Conservation (phyloP, 495 filamentous ascomycete species). For the Staphylotrichum longicolle region DNA sequence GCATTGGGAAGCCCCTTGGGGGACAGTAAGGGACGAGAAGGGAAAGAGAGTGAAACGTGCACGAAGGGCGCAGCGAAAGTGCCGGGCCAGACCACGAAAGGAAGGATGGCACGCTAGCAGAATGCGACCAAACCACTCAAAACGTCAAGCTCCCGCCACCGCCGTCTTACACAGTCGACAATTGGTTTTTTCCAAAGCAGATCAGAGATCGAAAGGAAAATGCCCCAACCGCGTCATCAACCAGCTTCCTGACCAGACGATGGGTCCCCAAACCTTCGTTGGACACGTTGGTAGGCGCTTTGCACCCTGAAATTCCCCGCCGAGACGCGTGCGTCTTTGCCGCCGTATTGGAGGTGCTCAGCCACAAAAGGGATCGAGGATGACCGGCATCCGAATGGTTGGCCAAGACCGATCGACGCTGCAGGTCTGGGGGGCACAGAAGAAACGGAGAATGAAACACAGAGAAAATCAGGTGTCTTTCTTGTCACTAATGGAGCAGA, state of each 20-base stretch:
- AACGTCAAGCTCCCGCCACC: not conserved
- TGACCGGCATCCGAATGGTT: slow-evolving; percentile 18
- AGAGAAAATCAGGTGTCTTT: not conserved
- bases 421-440: slow-evolving; percentile 4
- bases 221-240: slow-evolving; percentile 8
- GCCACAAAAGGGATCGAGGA: slow-evolving; percentile 22
- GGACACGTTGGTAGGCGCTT: not conserved
- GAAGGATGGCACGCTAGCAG: slow-evolving; percentile 10
- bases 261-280: not conserved
- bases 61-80: slow-evolving; percentile 9
- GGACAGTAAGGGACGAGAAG: not conserved
- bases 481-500: not conserved
- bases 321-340: slow-evolving; percentile 13
- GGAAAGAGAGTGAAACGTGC: not conserved
- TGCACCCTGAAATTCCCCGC: slow-evolving; percentile 2
- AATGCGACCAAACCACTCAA: not conserved
- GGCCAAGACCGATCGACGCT: slow-evolving; percentile 21
- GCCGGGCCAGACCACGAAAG: slow-evolving; percentile 6
- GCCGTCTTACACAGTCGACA: not conserved
- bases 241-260: not conserved
- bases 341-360: slow-evolving; percentile 21
- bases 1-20: slow-evolving; percentile 28
- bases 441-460: slow-evolving; percentile 11
- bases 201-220: not conserved
- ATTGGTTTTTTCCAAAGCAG: not conserved